These are phyloP conservation scores for Populus hybrid DNA, from an alignment of 441 rosid genomes.

Conservation along the genomic window DNA sequence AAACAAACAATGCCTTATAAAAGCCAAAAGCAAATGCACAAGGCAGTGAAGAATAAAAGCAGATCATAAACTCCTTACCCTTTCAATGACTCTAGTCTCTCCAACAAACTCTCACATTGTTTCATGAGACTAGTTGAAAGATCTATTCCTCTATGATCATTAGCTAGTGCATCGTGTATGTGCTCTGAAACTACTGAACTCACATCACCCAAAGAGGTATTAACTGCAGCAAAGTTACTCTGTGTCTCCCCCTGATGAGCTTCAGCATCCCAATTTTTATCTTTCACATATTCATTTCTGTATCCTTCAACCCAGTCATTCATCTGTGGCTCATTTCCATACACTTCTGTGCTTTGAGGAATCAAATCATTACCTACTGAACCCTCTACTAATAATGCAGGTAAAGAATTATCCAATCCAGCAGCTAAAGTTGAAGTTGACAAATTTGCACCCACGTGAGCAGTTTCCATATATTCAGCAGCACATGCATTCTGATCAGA, in stretches of 20 bases:
- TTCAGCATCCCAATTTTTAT: slow-evolving; percentile 27
- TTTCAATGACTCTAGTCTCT: slow-evolving; percentile 65
- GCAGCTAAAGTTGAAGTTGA: slow-evolving; percentile 23
- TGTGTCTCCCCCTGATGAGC: slow-evolving; percentile 30
- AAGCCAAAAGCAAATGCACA: background rate
- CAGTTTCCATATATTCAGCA: slow-evolving; percentile 33
- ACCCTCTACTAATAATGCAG: slow-evolving; percentile 23
- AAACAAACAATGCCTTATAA: background rate
- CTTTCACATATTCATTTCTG: slow-evolving; percentile 29
- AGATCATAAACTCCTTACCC: slow-evolving; percentile 47
- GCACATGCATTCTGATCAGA: slow-evolving; percentile 26
- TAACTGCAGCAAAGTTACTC: slow-evolving; percentile 26
- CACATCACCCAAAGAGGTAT: slow-evolving; percentile 25
- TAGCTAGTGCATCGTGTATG: slow-evolving; percentile 22
- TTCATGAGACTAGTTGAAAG: slow-evolving; percentile 48
- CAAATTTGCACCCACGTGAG: slow-evolving; percentile 26
- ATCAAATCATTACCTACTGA: slow-evolving; percentile 25
- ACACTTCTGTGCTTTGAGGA: slow-evolving; percentile 29
- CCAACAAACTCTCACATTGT: slow-evolving; percentile 59
- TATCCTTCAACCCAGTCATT: slow-evolving; percentile 35
- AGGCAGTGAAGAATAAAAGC: slow-evolving; percentile 7
- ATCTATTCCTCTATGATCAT: slow-evolving; percentile 36
- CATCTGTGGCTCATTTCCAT: slow-evolving; percentile 22
- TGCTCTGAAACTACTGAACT: background rate
- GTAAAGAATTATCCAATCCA: slow-evolving; percentile 35